phyloP scores from a whole-genome alignment of 257 asterid species.

The Primulina tabacum region DNA sequence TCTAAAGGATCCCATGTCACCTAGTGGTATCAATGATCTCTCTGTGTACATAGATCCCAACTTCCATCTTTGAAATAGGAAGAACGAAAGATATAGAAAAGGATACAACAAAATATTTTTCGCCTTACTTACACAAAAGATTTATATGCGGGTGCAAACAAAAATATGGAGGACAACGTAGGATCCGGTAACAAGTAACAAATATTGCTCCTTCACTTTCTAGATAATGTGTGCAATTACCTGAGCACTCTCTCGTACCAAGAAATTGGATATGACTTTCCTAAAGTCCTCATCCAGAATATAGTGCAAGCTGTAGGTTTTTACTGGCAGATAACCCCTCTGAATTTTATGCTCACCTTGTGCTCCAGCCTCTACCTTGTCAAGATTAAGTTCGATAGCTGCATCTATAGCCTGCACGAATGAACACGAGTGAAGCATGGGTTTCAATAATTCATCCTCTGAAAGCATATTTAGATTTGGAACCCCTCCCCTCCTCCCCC shows the following conservation, averaged over 20 bases:
- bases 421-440: slow-evolving; percentile 9
- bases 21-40: too few relatives aligned
- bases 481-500: background rate
- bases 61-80: too few relatives aligned
- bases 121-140: too few relatives aligned
- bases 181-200: background rate
- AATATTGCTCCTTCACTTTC: background rate
- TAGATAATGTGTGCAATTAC: slow-evolving; percentile 28
- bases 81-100: too few relatives aligned
- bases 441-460: slow-evolving; percentile 16
- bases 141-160: too few relatives aligned
- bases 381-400: slow-evolving; percentile 82
- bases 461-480: background rate
- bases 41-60: too few relatives aligned
- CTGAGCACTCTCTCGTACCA: slow-evolving; percentile 84
- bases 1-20: too few relatives aligned
- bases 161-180: background rate
- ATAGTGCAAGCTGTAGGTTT: slow-evolving; percentile 86
- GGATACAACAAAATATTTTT: too few relatives aligned
- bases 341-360: slow-evolving; percentile 98
- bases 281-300: slow-evolving; percentile 72
- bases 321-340: slow-evolving; percentile 86
- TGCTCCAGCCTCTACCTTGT: slow-evolving; percentile 94
- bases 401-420: slow-evolving; percentile 87
- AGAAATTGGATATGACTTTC: slow-evolving; percentile 60